phyloP scores from a whole-genome alignment of 225 moss, liverwort and hornwort genomes.

The Asterella californica region DNA sequence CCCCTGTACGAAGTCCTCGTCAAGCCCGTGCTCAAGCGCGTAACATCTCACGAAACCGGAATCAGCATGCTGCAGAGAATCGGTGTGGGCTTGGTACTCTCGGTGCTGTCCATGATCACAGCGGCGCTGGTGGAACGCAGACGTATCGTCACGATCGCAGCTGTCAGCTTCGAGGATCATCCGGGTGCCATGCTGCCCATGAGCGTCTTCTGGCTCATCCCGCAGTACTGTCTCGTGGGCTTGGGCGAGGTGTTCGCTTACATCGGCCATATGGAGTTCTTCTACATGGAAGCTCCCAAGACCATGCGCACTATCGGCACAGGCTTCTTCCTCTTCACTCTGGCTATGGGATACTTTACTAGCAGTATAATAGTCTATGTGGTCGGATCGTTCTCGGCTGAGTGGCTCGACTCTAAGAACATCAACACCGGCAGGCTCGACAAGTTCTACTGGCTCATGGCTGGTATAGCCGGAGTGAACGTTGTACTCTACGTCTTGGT shows the following conservation, averaged over 20 bases:
- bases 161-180: not conserved
- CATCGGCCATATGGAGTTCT: slow-evolving; percentile 61
- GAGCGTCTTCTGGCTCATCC: slow-evolving; percentile 58
- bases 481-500: slow-evolving; percentile 18
- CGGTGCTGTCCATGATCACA: slow-evolving; percentile 49
- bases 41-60: slow-evolving; percentile 43
- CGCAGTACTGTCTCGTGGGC: slow-evolving; percentile 53
- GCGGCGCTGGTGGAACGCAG: slow-evolving; percentile 50
- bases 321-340: slow-evolving; percentile 52
- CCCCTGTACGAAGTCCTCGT: slow-evolving; percentile 45
- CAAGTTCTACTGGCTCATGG: slow-evolving; percentile 34
- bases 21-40: slow-evolving; percentile 28
- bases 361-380: slow-evolving; percentile 45
- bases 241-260: slow-evolving; percentile 55
- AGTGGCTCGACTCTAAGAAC: slow-evolving; percentile 7
- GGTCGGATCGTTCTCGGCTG: slow-evolving; percentile 15
- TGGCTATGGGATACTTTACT: slow-evolving; percentile 54
- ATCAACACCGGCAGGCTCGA: slow-evolving; percentile 19
- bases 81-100: slow-evolving; percentile 51
- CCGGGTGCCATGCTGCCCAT: slow-evolving; percentile 17
- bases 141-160: slow-evolving; percentile 35
- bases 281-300: slow-evolving; percentile 59
- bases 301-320: slow-evolving; percentile 61
- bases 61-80: slow-evolving; percentile 51
- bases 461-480: slow-evolving; percentile 14